Evolutionary conservation across 768 basidiomycete species (phyloP), one percentile per base, ranked within the genome.

Genomic region (Gloeopeniophorella convolvens): DNA sequence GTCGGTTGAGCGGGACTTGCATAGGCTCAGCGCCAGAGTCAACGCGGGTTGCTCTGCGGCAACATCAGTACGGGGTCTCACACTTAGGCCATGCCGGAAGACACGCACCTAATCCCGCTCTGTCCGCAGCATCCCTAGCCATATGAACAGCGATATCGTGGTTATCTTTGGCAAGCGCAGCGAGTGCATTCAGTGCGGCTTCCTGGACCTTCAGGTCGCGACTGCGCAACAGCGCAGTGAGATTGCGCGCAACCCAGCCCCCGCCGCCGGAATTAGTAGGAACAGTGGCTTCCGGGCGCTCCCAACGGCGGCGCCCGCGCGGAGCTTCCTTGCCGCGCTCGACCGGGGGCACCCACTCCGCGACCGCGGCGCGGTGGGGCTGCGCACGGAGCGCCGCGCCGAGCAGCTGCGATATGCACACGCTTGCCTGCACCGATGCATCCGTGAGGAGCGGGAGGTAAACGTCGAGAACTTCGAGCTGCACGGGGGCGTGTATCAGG

Each of bases 251-350:
- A 7, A 79, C 77, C 83, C 85, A 85, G 0, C 78, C 76, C 6
- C 81, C 78, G 28, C 65, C 66, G 31, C 48, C 45, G 8, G 49
- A 45, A 15, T 43, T 49, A 0, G 72, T 64, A 2, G 73, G 68
- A 10, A 65, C 68, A 3, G 68, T 66, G 21, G 69, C 58, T 0
- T 74, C 71, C 0, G 74, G 68, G 60, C 80, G 83, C 66, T 89
- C 87, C 87, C 87, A 90, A 3, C 86, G 83, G 1, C 87, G 73
- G 51, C 77, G 77, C 2, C 72, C 72, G 55, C 75, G 81, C 21
- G 52, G 41, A 27, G 72, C 68, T 44, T 82, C 80, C 53, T 70
- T 74, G 33, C 69, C 61, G 18, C 83, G 68, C 18, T 86, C 83
- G 0, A 63, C 58, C 0, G 68, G 74, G 6, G 83, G 86, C 0